Conservation (phyloP, 257 asterid species). For the Scutellaria galericulata region DNA sequence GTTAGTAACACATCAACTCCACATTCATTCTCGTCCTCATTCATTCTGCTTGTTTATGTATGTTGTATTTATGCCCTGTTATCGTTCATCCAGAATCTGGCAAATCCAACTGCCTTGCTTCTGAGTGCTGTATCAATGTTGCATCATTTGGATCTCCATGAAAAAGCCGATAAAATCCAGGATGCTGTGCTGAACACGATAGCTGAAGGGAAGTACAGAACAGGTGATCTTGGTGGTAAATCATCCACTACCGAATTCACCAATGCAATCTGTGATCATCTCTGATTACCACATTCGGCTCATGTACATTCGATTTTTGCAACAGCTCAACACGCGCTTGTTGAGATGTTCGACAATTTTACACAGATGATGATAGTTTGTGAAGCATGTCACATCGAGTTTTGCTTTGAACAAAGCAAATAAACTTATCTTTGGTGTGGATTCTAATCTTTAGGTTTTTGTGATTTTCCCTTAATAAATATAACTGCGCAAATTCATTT, state of each 20-base stretch:
- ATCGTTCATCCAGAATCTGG: conserved; percentile 65
- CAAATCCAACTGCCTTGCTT: conserved; percentile 95
- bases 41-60: conserved; percentile 4
- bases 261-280: conserved; percentile 78
- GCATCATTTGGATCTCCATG: conserved; percentile 77
- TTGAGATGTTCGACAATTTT: conserved; percentile 33
- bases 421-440: conserved; percentile 11
- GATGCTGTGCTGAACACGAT: conserved; percentile 79
- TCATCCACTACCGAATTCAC: conserved; percentile 83
- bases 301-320: conserved; percentile 44
- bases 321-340: conserved; percentile 38
- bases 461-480: too few relatives aligned
- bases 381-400: conserved; percentile 30
- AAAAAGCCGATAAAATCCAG: conserved; percentile 82
- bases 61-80: neutral
- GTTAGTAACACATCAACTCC: conserved; percentile 45
- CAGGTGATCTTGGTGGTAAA: conserved; percentile 91
- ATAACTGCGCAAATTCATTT: too few relatives aligned
- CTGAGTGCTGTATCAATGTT: conserved; percentile 84
- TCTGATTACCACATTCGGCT: conserved; percentile 41
- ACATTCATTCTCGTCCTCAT: conserved; percentile 1
- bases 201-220: conserved; percentile 90
- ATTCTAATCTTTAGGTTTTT: too few relatives aligned
- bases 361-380: conserved; percentile 26
- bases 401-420: conserved; percentile 39